phyloP scores from a whole-genome alignment of 2,329 filamentous ascomycete species.

The Pseudocercospora vitis region DNA sequence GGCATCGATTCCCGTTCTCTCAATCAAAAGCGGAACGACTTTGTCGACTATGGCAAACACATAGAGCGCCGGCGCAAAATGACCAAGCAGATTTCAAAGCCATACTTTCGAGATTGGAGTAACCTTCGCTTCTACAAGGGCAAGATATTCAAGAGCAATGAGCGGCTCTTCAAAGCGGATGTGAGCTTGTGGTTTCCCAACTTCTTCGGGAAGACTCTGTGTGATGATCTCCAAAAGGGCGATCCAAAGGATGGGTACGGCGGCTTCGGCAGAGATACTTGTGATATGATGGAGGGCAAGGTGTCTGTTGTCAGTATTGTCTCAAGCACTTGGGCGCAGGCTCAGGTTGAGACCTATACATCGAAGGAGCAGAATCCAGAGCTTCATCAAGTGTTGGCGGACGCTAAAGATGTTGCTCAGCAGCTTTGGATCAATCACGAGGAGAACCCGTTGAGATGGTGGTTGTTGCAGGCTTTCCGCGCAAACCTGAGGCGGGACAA shows the following conservation, averaged over 20 bases:
- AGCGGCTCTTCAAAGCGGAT: slow-evolving; percentile 78
- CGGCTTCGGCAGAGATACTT: slow-evolving; percentile 63
- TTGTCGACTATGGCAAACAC: slow-evolving; percentile 83
- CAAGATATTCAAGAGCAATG: slow-evolving; percentile 86
- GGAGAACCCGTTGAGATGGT: slow-evolving; percentile 67
- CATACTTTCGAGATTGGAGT: slow-evolving; percentile 94
- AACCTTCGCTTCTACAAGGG: slow-evolving; percentile 80
- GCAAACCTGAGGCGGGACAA: slow-evolving; percentile 50
- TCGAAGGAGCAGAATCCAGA: slow-evolving; percentile 65
- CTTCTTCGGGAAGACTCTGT: slow-evolving; percentile 74
- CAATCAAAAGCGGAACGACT: slow-evolving; percentile 71
- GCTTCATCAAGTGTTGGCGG: slow-evolving; percentile 62
- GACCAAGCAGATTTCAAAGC: slow-evolving; percentile 73
- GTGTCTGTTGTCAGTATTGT: slow-evolving; percentile 75
- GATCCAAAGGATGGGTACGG: slow-evolving; percentile 44
- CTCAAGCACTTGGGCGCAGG: slow-evolving; percentile 80
- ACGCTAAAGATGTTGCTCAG: slow-evolving; percentile 61
- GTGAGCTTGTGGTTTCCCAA: slow-evolving; percentile 92
- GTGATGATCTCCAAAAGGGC: slow-evolving; percentile 63
- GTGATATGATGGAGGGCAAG: slow-evolving; percentile 68
- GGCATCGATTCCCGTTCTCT: slow-evolving; percentile 69
- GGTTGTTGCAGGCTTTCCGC: slow-evolving; percentile 55
- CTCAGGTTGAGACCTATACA: slow-evolving; percentile 73
- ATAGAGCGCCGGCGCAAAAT: slow-evolving; percentile 72
- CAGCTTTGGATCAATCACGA: slow-evolving; percentile 86